Base-by-base conservation (phyloP, 805 yeast genomes). In the Monosporozyma aerobia region DNA sequence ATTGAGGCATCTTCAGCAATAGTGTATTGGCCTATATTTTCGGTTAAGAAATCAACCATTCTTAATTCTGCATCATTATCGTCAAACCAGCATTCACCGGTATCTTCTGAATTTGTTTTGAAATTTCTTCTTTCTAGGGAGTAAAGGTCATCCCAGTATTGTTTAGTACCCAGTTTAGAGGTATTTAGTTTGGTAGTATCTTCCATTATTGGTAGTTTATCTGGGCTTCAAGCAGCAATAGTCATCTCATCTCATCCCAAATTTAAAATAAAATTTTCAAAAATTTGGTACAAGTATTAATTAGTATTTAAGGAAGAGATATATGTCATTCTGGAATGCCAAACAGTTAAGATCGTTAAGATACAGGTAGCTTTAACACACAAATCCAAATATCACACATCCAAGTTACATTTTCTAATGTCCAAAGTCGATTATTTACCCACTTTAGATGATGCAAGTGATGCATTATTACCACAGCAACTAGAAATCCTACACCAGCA, bases 11-110 rank as follows among this genome's bases (percentile, higher is more conserved):
- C 56, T 2, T 64, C 66, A 7, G 60, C 35, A 54, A 76, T 68
- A 1, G 54, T 52, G 14, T 63, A 61, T 16, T 67, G 65, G 2
- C 74, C 74, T 3, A 78, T 45, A 57, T 82, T 77, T 3, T 80
- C 80, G 16, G 75, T 69, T 6, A 92, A 65, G 61, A 85, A 90
- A 48, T 80, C 80, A n/a, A 86, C 76, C 81, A 94, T 85, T 63
- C 82, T 85, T 54, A 75, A 76, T 63, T 92, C 98, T 0, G 99
- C 98, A 62, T 85, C 90, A n/a, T 87, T 84, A 62, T 94, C 99
- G 58, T 86, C 82, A 68, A 94, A 94, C 99, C 99, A 94, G 67
- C 90, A 80, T 68, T 94, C 98, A 1, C 99, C 99, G 0, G 90
- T 83, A 65, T 94, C 97, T 19, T 84, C 77, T 16, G 85, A 81